These are phyloP conservation scores for Botrytis pseudocinerea DNA, from an alignment of 2,329 filamentous ascomycete species.

Conservation along the genomic window DNA sequence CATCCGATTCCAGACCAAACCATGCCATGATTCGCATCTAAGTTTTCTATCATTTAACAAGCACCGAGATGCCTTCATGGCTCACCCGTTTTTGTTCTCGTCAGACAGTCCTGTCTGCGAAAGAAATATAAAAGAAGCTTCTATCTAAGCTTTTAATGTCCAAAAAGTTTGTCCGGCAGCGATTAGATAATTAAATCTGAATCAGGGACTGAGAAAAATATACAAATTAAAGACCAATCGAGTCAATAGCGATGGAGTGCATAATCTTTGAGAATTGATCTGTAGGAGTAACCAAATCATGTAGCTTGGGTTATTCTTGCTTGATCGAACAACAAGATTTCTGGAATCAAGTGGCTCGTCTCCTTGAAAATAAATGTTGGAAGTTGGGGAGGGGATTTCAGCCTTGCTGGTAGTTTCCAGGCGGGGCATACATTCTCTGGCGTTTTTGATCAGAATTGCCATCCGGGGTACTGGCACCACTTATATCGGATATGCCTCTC, in stretches of 20 bases:
- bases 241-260: not conserved
- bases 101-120: not conserved
- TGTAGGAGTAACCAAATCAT: not conserved
- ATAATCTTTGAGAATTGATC: not conserved
- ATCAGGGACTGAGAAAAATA: conserved; percentile 11
- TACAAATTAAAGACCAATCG: conserved; percentile 21
- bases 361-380: not conserved
- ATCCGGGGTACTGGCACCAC: conserved; percentile 30
- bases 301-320: not conserved
- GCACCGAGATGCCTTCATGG: conserved; percentile 8
- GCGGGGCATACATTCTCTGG: conserved; percentile 39
- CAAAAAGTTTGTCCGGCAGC: not conserved
- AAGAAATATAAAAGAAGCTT: conserved; percentile 7
- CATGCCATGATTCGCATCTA: conserved; percentile 18
- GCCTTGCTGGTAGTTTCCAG: conserved; percentile 34
- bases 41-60: conserved; percentile 7
- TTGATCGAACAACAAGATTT: not conserved
- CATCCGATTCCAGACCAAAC: not conserved
- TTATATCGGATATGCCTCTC: conserved; percentile 39
- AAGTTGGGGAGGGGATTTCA: not conserved
- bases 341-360: not conserved
- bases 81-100: conserved; percentile 4
- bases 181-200: not conserved
- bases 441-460: conserved; percentile 38
- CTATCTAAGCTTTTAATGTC: conserved; percentile 15